A percentile compares a stretch with the other conserved stretches of the same genome.
phyloP scores from a whole-genome alignment of 352 stramenopile genomes.

The Globisporangium mamillatum region DNA sequence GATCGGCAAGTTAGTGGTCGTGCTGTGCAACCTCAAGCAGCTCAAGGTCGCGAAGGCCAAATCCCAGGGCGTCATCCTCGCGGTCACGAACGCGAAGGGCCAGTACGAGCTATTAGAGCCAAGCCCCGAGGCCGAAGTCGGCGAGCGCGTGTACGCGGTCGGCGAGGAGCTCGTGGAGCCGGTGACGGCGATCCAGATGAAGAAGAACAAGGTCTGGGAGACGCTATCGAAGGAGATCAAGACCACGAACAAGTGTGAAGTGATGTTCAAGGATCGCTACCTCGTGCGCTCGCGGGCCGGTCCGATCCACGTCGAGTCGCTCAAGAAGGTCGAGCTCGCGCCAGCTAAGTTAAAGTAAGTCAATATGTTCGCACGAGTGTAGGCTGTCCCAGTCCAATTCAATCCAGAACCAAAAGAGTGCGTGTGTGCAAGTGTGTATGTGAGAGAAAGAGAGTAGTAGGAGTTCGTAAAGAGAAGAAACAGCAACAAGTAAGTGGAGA shows the following conservation, averaged over 20 bases:
- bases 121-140: constrained; percentile 54
- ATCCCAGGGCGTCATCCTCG: constrained; percentile 62
- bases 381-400: background rate
- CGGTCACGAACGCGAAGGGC: constrained; percentile 51
- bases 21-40: constrained; percentile 77
- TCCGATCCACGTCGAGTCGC: constrained; percentile 55
- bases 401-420: background rate
- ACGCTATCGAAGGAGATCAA: constrained; percentile 69
- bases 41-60: constrained; percentile 65
- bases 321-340: constrained; percentile 47
- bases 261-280: constrained; percentile 68
- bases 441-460: background rate
- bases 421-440: constrained; percentile 4
- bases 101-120: constrained; percentile 64
- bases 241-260: constrained; percentile 73
- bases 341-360: constrained; percentile 21
- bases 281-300: constrained; percentile 51
- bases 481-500: background rate
- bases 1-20: constrained; percentile 62
- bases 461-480: background rate
- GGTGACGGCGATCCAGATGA: constrained; percentile 78
- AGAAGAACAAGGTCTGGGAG: constrained; percentile 87
- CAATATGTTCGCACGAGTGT: background rate
- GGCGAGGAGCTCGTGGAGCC: constrained; percentile 68
- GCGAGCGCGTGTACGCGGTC: constrained; percentile 69